Percentiles rank a stretch among this genome's conserved stretches.
Evolutionary conservation across 345 rosid species (phyloP).

Genomic region (Ceriops decandra): DNA sequence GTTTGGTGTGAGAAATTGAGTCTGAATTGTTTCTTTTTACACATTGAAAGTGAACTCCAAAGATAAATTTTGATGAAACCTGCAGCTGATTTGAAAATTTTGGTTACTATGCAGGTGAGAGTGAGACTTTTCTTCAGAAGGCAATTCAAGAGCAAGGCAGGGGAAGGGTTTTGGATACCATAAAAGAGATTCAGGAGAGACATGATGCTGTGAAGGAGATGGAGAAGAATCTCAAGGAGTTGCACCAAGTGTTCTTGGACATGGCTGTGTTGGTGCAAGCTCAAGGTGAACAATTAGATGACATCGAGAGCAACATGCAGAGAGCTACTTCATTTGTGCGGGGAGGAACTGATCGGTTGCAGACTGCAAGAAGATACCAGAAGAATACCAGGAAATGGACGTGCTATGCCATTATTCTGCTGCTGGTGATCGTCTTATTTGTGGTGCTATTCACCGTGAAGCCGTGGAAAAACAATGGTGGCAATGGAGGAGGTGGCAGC

Average conservation of each 20-base stretch:
- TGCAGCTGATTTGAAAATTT: background rate
- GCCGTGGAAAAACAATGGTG: slow-evolving; percentile 55
- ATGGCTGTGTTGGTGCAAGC: slow-evolving; percentile 78
- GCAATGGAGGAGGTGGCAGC: slow-evolving; percentile 24
- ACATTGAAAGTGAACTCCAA: no score
- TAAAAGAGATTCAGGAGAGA: slow-evolving; percentile 81
- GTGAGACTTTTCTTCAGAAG: slow-evolving; percentile 79
- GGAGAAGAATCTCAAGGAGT: slow-evolving; percentile 71
- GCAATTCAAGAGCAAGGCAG: slow-evolving; percentile 94
- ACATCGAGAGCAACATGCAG: slow-evolving; percentile 73
- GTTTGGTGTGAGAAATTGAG: no score
- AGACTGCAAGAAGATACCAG: slow-evolving; percentile 62
- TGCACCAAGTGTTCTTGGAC: slow-evolving; percentile 87
- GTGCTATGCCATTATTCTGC: slow-evolving; percentile 52
- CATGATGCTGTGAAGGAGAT: slow-evolving; percentile 81
- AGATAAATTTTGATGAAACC: background rate
- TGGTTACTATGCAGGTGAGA: slow-evolving; percentile 59
- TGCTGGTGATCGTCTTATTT: slow-evolving; percentile 56
- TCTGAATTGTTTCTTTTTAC: no score
- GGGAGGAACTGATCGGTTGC: slow-evolving; percentile 52
- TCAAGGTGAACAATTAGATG: slow-evolving; percentile 74
- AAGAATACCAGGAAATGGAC: slow-evolving; percentile 79
- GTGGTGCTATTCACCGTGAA: slow-evolving; percentile 50
- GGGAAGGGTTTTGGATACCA: slow-evolving; percentile 67
- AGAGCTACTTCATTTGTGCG: slow-evolving; percentile 69